Conservation (phyloP, 192 early-diverging fungal genomes). For the Backusella morwellensis region DNA sequence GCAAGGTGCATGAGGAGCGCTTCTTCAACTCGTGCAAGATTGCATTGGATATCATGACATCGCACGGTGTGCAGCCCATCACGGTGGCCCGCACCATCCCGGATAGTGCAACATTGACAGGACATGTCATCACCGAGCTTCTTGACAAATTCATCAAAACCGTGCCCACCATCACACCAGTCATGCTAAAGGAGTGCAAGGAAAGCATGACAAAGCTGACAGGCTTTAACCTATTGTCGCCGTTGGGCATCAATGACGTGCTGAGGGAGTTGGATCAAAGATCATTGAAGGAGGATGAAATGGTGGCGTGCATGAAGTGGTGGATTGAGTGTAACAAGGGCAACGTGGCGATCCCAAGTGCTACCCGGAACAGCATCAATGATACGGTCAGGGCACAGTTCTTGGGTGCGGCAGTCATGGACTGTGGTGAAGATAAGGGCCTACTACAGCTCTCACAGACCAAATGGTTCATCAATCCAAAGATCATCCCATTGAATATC, state of each 20-base stretch:
- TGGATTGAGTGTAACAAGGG: constrained; percentile 55
- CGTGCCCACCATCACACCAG: constrained; percentile 56
- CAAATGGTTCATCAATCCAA: constrained; percentile 64
- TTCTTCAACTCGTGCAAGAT: constrained; percentile 55
- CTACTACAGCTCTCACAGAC: constrained; percentile 48
- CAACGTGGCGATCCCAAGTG: constrained; percentile 29
- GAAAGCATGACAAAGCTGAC: constrained; percentile 55
- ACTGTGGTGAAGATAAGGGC: constrained; percentile 31
- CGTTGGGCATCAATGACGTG: constrained; percentile 62
- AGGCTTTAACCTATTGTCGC: constrained; percentile 40
- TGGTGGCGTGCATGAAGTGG: constrained; percentile 73
- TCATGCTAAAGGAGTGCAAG: constrained; percentile 50
- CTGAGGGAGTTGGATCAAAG: constrained; percentile 59
- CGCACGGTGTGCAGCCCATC: constrained; percentile 57
- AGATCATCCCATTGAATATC: constrained; percentile 59
- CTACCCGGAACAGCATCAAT: constrained; percentile 9
- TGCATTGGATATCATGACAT: constrained; percentile 62
- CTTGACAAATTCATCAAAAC: constrained; percentile 64
- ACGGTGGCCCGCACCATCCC: constrained; percentile 44
- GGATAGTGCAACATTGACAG: background rate
- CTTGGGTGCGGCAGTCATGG: constrained; percentile 47
- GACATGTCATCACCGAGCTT: constrained; percentile 50
- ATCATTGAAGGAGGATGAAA: constrained; percentile 54
- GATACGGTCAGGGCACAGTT: constrained; percentile 30
- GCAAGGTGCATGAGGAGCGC: constrained; percentile 50